These are phyloP conservation scores for Flaveria floridana DNA, from an alignment of 140 eudicot genomes.

Conservation along the genomic window DNA sequence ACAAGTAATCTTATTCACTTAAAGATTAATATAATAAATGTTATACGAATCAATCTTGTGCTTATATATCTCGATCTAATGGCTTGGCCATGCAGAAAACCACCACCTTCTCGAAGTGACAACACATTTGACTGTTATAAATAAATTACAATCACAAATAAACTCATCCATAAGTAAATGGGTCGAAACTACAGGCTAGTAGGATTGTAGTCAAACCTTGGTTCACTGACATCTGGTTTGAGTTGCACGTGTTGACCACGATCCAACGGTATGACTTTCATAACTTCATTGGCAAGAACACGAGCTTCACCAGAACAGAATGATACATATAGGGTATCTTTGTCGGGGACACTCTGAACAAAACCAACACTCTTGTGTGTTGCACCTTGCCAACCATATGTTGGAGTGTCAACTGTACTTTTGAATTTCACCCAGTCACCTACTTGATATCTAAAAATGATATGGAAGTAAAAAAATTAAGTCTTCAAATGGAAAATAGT, in stretches of 20 bases:
- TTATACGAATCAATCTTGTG: background rate
- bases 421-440: conserved; percentile 97
- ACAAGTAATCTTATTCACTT: background rate
- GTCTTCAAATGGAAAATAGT: background rate
- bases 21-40: background rate
- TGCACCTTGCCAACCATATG: conserved; percentile 97
- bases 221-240: conserved; percentile 72
- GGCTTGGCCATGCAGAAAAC: background rate
- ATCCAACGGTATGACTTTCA: conserved; percentile 87
- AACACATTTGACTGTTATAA: background rate
- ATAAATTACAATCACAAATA: background rate
- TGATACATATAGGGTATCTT: conserved; percentile 64
- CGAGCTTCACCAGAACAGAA: conserved; percentile 88
- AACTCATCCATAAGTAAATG: background rate
- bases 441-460: conserved; percentile 68
- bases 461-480: background rate
- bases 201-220: conserved; percentile 54
- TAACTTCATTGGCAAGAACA: conserved; percentile 79
- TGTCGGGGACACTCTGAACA: conserved; percentile 83
- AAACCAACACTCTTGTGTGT: conserved; percentile 85
- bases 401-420: conserved; percentile 60
- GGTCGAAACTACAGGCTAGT: conserved; percentile 7
- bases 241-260: conserved; percentile 96
- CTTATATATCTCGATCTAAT: background rate
- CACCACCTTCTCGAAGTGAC: background rate